Evolutionary conservation across 2,329 filamentous ascomycete species (phyloP), one percentile per base, ranked within the genome.

Genomic region (Aspergillus calidoustus): DNA sequence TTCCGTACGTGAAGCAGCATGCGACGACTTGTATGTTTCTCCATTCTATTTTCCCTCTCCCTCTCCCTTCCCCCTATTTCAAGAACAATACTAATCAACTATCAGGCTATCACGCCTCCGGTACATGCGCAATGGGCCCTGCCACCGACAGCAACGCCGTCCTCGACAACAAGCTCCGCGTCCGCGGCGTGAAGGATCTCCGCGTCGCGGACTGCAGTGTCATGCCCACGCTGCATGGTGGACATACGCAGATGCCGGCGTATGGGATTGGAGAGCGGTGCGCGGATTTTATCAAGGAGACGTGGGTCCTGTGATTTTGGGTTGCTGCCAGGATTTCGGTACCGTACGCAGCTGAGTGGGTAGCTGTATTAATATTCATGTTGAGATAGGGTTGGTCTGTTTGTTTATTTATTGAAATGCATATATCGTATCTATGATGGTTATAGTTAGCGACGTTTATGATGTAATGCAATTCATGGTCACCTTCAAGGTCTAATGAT

Each of bases 241-340:
- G 81, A 0, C 82, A 84, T 66, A 85, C 84, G 0, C 83, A 86
- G 66, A 86, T 86, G 83, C 83, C 83, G 3, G 84, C 84, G 5
- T 86, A 85, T 69, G 83, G 82, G 1, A 85, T 86, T 63, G 84
- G 82, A 0, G 84, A 86, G 72, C 84, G 84, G 66, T 81, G 77
- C 48, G 80, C 80, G 1, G 83, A 85, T 67, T 68, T 85, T 59
- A 81, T 86, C 55, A 83, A 82, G 64, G 76, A 79, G 59, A 72
- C 68, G 7, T 74, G 70, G 72, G 22, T 25, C 23, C 4, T 17
- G 28, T n/a, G 28, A 17, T 7, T n/a, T n/a, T 0, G 46, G 46
- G 46, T 13, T 19, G 2, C n/a, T 19, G 19, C 13, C 13, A 7
- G 23, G 46, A 25, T 19, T 48, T 48, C 11, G 31, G 11, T 41